phyloP scores from a whole-genome alignment of 2,329 filamentous ascomycete genomes.

The Exophiala sideris region DNA sequence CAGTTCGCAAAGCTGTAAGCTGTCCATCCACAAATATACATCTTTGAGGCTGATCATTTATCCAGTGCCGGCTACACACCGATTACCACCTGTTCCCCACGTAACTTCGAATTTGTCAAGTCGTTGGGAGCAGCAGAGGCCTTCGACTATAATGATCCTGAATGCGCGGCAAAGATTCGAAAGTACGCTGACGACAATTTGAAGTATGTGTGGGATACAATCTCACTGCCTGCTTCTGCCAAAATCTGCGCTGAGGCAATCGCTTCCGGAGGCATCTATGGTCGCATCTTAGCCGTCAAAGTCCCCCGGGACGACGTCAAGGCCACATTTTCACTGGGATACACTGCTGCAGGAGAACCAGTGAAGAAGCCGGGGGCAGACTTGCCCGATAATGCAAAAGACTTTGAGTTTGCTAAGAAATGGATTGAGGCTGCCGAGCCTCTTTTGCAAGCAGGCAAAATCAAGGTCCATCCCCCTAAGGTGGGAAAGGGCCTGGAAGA shows the following conservation, averaged over 20 bases:
- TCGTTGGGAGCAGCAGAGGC: conserved; percentile 35
- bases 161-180: conserved; percentile 33
- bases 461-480: conserved; percentile 43
- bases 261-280: conserved; percentile 34
- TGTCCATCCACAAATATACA: background rate
- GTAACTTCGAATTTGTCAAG: conserved; percentile 35
- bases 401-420: conserved; percentile 42
- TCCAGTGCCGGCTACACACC: conserved; percentile 32
- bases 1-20: conserved; percentile 40
- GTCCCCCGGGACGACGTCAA: conserved; percentile 35
- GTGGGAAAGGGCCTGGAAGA: conserved; percentile 45
- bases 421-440: conserved; percentile 40
- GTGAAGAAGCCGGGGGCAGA: conserved; percentile 22
- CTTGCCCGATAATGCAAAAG: conserved; percentile 29
- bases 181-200: conserved; percentile 37
- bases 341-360: conserved; percentile 34
- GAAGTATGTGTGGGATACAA: conserved; percentile 38
- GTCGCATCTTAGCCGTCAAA: conserved; percentile 29
- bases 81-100: conserved; percentile 36
- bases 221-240: conserved; percentile 31
- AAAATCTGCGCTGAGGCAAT: conserved; percentile 35
- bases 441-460: conserved; percentile 41
- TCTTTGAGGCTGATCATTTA: background rate
- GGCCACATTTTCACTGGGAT: conserved; percentile 32
- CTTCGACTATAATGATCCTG: conserved; percentile 38